These are phyloP conservation scores for Globisporangium carolinianum DNA, from an alignment of 352 stramenopile species.

Conservation along the genomic window DNA sequence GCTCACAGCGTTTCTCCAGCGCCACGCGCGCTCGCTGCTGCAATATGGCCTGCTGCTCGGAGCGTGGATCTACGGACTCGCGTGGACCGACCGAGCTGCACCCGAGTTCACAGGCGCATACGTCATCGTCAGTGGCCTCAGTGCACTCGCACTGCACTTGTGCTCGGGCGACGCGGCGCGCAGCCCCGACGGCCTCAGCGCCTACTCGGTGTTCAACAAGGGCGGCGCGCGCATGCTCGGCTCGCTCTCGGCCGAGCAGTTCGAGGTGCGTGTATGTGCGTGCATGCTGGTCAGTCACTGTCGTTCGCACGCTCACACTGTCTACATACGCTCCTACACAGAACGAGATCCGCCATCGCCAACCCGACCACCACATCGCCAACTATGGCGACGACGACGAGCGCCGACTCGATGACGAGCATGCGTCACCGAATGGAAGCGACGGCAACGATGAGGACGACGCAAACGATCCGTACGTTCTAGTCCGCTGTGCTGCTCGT, in stretches of 20 bases:
- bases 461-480: conserved; percentile 43
- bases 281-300: neutral
- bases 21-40: conserved; percentile 18
- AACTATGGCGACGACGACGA: conserved; percentile 12
- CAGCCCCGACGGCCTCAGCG: conserved; percentile 35
- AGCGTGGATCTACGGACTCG: conserved; percentile 39
- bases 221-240: conserved; percentile 62
- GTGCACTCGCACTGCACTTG: conserved; percentile 29
- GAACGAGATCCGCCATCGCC: conserved; percentile 73
- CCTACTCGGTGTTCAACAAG: conserved; percentile 82
- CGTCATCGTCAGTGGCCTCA: conserved; percentile 52
- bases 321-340: conserved; percentile 9
- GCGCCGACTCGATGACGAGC: neutral
- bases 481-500: neutral
- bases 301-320: no score
- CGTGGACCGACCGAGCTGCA: conserved; percentile 38
- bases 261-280: conserved; percentile 43
- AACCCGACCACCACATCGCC: conserved; percentile 1
- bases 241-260: conserved; percentile 75
- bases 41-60: conserved; percentile 12
- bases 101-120: conserved; percentile 57
- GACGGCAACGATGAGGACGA: conserved; percentile 19
- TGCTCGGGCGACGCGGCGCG: conserved; percentile 14
- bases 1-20: conserved; percentile 11
- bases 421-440: conserved; percentile 2